phyloP scores from a whole-genome alignment of 345 rosid genomes.

The Cardamine occulta region DNA sequence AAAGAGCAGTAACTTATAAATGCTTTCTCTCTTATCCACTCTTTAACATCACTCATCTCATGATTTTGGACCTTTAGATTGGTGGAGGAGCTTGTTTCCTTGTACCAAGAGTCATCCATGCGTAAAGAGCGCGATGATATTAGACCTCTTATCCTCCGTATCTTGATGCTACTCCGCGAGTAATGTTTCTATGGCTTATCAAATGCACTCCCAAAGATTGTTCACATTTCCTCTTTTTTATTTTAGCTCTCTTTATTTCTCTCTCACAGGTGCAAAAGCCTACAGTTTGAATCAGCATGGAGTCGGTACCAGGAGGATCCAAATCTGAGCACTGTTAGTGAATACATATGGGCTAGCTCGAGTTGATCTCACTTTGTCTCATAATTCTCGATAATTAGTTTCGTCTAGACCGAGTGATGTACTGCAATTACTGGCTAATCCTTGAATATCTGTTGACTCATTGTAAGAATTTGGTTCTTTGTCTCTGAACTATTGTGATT shows the following conservation, averaged over 20 bases:
- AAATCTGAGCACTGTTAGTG: slow-evolving; percentile 49
- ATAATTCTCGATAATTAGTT: too few relatives aligned
- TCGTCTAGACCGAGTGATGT: neutral
- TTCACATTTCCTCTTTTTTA: neutral
- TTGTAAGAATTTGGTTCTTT: neutral
- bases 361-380: neutral
- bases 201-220: slow-evolving; percentile 6
- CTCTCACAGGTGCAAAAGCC: slow-evolving; percentile 62
- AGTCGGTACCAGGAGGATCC: slow-evolving; percentile 64
- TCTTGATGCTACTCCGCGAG: slow-evolving; percentile 70
- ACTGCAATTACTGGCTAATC: neutral
- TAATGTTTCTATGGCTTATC: slow-evolving; percentile 48
- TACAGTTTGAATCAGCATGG: slow-evolving; percentile 71
- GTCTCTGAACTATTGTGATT: too few relatives aligned
- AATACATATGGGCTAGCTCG: slow-evolving; percentile 23
- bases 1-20: neutral
- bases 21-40: neutral
- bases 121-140: slow-evolving; percentile 69
- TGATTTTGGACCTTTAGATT: slow-evolving; percentile 54
- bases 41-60: slow-evolving; percentile 7
- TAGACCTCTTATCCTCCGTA: slow-evolving; percentile 54
- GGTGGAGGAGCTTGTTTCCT: slow-evolving; percentile 69
- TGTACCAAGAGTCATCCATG: slow-evolving; percentile 74
- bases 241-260: neutral
- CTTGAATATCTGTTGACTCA: neutral